Conservation (phyloP, 768 basidiomycete species). For the Dacryopinax spathularia region DNA sequence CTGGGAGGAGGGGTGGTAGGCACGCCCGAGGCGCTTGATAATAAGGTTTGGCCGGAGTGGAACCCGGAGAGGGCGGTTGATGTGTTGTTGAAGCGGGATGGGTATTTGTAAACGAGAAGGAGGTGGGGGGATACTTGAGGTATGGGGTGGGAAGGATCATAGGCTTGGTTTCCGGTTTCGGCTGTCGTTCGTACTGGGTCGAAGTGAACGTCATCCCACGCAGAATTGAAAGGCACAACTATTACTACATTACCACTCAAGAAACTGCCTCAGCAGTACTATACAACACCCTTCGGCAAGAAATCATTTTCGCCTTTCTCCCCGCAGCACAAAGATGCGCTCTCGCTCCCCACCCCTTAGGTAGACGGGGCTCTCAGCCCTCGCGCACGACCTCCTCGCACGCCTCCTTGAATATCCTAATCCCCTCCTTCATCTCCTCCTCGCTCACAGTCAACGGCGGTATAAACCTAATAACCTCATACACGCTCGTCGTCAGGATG, state of each 20-base stretch:
- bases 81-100: neutral
- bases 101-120: neutral
- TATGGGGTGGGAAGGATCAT: too few relatives aligned
- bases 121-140: too few relatives aligned
- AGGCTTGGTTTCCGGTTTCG: too few relatives aligned
- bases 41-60: neutral
- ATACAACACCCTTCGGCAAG: neutral
- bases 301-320: neutral
- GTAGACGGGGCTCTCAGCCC: slow-evolving; percentile 14
- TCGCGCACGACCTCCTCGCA: slow-evolving; percentile 42
- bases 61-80: neutral
- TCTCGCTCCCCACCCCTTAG: neutral
- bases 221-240: neutral
- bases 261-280: neutral
- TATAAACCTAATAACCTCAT: slow-evolving; percentile 83
- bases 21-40: neutral
- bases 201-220: too few relatives aligned
- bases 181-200: too few relatives aligned
- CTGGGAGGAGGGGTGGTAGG: neutral
- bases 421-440: slow-evolving; percentile 50
- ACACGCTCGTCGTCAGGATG: slow-evolving; percentile 77
- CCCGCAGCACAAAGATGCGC: neutral
- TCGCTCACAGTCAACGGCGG: slow-evolving; percentile 72
- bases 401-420: slow-evolving; percentile 35
- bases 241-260: neutral